Evolutionary conservation across 768 basidiomycete genomes (phyloP), one percentile per base, ranked within the genome.

Genomic region (Collybia sp.): DNA sequence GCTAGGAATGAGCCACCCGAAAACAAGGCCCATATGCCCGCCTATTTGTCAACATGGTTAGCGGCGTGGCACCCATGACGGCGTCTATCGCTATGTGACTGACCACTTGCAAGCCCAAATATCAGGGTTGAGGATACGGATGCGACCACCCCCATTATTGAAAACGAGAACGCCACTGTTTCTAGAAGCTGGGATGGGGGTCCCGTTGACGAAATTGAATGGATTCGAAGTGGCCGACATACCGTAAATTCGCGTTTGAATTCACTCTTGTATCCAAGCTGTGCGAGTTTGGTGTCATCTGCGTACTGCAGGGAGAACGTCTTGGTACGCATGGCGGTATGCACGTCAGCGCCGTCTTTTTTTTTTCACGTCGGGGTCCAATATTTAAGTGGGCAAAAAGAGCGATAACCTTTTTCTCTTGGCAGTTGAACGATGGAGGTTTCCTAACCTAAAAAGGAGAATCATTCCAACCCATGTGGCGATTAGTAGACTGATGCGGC

Each of bases 191-290:
- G 49, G 3, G 19, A 25, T 25, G 25, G 25, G 8, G 25, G 30
- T n/a, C n/a, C n/a, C n/a, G 11, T n/a, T 16, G 13, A 13, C 31
- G 34, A 30, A 3, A 42, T n/a, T 9, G 15, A 30, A 43, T n/a
- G 33, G 33, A 25, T 12, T 45, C 35, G 16, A 16, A 6, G 25
- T 8, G 25, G 25, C 8, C 8, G 25, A 8, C 25, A 25, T 54
- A 83, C 83, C 53, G 83, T 80, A 58, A 88, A 87, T 61, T 87
- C 82, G 44, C 85, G 79, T 56, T 70, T 82, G 64, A 88, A 86
- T 62, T 85, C 83, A 58, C 74, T 72, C 66, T 73, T 84, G 59
- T 87, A 88, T 9, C 85, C 85, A 30, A 88, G 74, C 49, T 76
- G 64, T 9, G 83, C 85, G 15, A 87, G 76, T 35, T 75, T 66